Percentiles rank a stretch among this genome's conserved stretches.
Conservation (phyloP, 2,329 filamentous ascomycete species). For the Xylariaceae sp. region DNA sequence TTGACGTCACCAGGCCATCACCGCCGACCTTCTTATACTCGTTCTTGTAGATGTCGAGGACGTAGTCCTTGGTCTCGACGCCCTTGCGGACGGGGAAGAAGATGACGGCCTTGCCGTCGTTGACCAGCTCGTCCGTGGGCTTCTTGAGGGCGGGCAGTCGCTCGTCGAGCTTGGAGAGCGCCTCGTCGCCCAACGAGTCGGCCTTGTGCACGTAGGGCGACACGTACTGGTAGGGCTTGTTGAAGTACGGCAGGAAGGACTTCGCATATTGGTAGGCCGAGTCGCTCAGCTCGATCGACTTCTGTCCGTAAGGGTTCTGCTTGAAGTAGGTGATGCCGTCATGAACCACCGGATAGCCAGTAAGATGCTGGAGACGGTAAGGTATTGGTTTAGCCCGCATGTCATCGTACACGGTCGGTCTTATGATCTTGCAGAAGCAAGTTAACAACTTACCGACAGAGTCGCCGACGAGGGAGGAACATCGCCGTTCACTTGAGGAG, state of each 20-base stretch:
- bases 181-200: slow-evolving; percentile 69
- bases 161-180: slow-evolving; percentile 64
- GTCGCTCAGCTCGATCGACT: slow-evolving; percentile 70
- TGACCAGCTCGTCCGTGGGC: slow-evolving; percentile 64
- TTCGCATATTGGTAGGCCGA: slow-evolving; percentile 72
- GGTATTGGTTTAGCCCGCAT: slow-evolving; percentile 1
- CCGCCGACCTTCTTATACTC: slow-evolving; percentile 60
- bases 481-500: slow-evolving; percentile 32
- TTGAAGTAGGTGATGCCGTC: slow-evolving; percentile 76
- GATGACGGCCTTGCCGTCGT: slow-evolving; percentile 56
- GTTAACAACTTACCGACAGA: slow-evolving; percentile 30
- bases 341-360: slow-evolving; percentile 76
- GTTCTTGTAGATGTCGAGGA: slow-evolving; percentile 49
- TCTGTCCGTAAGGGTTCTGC: slow-evolving; percentile 75
- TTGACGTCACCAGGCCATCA: slow-evolving; percentile 58
- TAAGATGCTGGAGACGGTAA: slow-evolving; percentile 63
- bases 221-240: slow-evolving; percentile 74
- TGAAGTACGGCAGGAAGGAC: slow-evolving; percentile 72
- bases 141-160: slow-evolving; percentile 70
- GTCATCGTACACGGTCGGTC: no score
- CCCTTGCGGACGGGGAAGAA: slow-evolving; percentile 59
- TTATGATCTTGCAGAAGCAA: no score
- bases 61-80: slow-evolving; percentile 56
- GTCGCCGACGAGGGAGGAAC: slow-evolving; percentile 30
- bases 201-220: slow-evolving; percentile 79